These are phyloP conservation scores for Zelopaecilomyces penicillatus DNA, from an alignment of 2,329 filamentous ascomycete species.

Conservation along the genomic window DNA sequence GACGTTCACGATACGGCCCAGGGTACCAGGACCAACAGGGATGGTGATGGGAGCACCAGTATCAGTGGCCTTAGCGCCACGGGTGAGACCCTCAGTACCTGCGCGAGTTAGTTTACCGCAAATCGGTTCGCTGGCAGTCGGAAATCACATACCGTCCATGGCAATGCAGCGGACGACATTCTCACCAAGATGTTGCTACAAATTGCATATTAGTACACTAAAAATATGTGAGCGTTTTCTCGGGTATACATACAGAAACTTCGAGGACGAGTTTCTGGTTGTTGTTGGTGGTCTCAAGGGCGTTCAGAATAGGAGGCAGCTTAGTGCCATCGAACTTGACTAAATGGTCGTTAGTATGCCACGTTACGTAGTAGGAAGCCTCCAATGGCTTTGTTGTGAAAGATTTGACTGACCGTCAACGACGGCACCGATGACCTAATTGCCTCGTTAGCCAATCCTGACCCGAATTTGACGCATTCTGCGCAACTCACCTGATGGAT, in stretches of 20 bases:
- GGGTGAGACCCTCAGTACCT: conserved; percentile 99
- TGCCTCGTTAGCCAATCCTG: conserved; percentile 39
- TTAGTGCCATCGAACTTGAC: conserved; percentile 95
- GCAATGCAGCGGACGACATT: conserved; percentile 99
- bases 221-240: conserved; percentile 3
- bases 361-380: neutral
- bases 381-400: neutral
- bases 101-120: conserved; percentile 11
- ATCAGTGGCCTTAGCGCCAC: conserved; percentile 76
- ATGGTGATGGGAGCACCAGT: conserved; percentile 94
- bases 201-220: conserved; percentile 27
- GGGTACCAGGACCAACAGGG: conserved; percentile 84
- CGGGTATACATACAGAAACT: conserved; percentile 67
- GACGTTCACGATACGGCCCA: conserved; percentile 99
- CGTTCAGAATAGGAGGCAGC: conserved; percentile 96
- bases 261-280: conserved; percentile 93
- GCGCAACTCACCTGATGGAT: conserved; percentile 53
- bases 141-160: conserved; percentile 79
- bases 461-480: conserved; percentile 1
- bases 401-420: conserved; percentile 72
- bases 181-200: conserved; percentile 97
- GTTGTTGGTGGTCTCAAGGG: conserved; percentile 83
- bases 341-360: conserved; percentile 33
- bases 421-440: conserved; percentile 93
- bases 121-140: neutral